These are phyloP conservation scores for Fusarium caatingaense DNA, from an alignment of 2,329 filamentous ascomycete species.

Conservation along the genomic window DNA sequence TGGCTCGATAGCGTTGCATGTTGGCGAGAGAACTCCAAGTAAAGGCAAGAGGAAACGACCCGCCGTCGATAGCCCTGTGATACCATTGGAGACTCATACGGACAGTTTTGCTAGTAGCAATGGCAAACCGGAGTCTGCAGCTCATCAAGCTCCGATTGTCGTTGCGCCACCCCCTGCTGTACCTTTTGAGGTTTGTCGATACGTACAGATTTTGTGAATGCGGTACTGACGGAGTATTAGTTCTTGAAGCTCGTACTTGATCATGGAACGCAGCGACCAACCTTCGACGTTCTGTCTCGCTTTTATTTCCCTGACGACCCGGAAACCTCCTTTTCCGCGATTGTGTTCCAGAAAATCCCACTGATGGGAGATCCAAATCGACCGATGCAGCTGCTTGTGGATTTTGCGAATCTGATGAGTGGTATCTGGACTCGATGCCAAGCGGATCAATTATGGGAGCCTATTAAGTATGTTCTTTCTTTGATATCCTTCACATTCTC, in stretches of 20 bases:
- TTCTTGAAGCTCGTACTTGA: constrained; percentile 73
- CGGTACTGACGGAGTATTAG: constrained; percentile 50
- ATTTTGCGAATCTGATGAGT: constrained; percentile 73
- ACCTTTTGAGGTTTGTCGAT: constrained; percentile 59
- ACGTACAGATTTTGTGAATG: neutral
- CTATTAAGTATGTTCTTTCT: constrained; percentile 73
- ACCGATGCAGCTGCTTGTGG: constrained; percentile 68
- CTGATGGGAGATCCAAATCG: constrained; percentile 61
- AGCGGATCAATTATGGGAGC: constrained; percentile 70
- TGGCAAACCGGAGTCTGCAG: constrained; percentile 37
- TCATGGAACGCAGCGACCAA: constrained; percentile 70
- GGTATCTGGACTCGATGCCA: constrained; percentile 76
- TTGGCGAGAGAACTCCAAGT: constrained; percentile 69
- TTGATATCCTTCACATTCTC: constrained; percentile 73
- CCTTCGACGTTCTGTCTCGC: constrained; percentile 74
- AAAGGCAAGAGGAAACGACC: constrained; percentile 78
- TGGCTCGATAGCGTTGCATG: constrained; percentile 57
- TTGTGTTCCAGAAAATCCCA: constrained; percentile 75
- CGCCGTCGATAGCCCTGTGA: constrained; percentile 72
- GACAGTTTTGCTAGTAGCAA: constrained; percentile 56
- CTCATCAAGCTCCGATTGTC: constrained; percentile 35
- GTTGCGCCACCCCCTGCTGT: constrained; percentile 48
- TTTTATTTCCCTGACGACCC: constrained; percentile 74
- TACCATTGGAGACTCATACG: constrained; percentile 66
- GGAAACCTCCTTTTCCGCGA: constrained; percentile 70